These are phyloP conservation scores for Letharia lupina DNA, from an alignment of 495 filamentous ascomycete species.

Conservation along the genomic window DNA sequence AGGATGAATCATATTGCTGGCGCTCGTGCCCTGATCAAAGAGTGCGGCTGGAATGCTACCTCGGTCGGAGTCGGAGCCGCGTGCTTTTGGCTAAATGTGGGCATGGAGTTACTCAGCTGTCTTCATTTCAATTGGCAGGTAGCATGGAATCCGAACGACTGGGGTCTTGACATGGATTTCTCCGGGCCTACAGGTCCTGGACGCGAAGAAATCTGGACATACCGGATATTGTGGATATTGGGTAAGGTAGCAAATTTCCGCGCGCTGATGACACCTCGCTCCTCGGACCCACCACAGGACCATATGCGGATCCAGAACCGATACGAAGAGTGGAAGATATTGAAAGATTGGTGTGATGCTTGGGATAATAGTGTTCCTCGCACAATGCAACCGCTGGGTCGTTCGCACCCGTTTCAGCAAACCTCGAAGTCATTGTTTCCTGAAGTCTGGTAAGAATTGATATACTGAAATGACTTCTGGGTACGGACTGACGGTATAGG, in stretches of 20 bases:
- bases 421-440: constrained; percentile 69
- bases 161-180: constrained; percentile 83
- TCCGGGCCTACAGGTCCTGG: constrained; percentile 39
- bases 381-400: constrained; percentile 81
- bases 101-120: constrained; percentile 82
- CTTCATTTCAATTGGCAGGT: constrained; percentile 80
- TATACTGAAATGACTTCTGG: not conserved
- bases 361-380: constrained; percentile 73
- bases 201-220: constrained; percentile 80
- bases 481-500: constrained; percentile 37
- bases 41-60: constrained; percentile 81
- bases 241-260: constrained; percentile 83
- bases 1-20: constrained; percentile 83
- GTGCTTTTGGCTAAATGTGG: constrained; percentile 91
- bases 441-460: constrained; percentile 62
- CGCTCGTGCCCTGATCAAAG: constrained; percentile 78
- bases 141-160: constrained; percentile 86
- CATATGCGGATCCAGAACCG: constrained; percentile 54
- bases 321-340: constrained; percentile 66
- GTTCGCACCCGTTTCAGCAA: constrained; percentile 60
- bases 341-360: constrained; percentile 65
- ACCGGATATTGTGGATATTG: constrained; percentile 82
- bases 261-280: constrained; percentile 49
- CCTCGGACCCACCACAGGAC: constrained; percentile 50
- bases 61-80: constrained; percentile 73